Conservation (phyloP, 2,329 filamentous ascomycete species). For the Penicillium decumbens region DNA sequence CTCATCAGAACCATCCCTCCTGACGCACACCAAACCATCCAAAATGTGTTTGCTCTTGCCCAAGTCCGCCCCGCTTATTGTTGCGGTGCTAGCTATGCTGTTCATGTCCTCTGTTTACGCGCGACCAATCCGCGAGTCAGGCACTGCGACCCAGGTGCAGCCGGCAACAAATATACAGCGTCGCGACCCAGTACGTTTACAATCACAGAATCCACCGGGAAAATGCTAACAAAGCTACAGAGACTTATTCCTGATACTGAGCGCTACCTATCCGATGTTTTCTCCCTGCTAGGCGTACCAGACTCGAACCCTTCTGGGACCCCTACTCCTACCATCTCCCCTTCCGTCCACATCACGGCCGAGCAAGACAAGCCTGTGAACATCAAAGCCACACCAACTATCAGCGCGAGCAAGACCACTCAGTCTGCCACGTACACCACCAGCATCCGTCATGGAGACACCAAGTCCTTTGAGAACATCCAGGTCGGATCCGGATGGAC, state of each 20-base stretch:
- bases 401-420: background rate
- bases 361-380: background rate
- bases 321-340: background rate
- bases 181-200: conserved; percentile 17
- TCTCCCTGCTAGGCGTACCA: conserved; percentile 18
- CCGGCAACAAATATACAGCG: conserved; percentile 4
- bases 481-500: conserved; percentile 15
- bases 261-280: conserved; percentile 13
- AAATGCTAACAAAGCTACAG: conserved; percentile 6
- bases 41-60: conserved; percentile 5
- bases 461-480: conserved; percentile 14
- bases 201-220: background rate
- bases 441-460: conserved; percentile 7
- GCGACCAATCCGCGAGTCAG: conserved; percentile 10
- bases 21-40: background rate
- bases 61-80: conserved; percentile 1
- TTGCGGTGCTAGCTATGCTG: conserved; percentile 5
- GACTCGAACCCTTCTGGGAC: conserved; percentile 3
- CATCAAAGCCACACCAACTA: conserved; percentile 5
- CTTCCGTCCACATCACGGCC: background rate
- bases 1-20: background rate
- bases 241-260: conserved; percentile 22
- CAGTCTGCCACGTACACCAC: conserved; percentile 9
- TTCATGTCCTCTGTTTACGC: conserved; percentile 13
- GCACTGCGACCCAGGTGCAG: background rate